Percentiles rank a stretch among this genome's conserved stretches.
phyloP scores from a whole-genome alignment of 2,329 filamentous ascomycete genomes.

The Monosporascus ibericus region DNA sequence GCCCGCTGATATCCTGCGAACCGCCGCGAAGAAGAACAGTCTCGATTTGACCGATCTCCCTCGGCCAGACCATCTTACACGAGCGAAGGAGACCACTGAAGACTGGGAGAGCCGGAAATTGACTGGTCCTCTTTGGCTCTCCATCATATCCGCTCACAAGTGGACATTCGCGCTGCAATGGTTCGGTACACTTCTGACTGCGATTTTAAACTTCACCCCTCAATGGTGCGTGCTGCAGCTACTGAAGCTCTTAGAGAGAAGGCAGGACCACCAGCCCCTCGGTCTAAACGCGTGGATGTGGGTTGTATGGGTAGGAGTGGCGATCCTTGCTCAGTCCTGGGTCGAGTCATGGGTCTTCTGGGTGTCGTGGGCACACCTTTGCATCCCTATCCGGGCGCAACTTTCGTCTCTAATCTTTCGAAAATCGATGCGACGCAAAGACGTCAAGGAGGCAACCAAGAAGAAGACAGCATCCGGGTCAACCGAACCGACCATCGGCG shows the following conservation, averaged over 20 bases:
- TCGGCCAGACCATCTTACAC: slow-evolving; percentile 48
- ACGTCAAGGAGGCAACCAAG: slow-evolving; percentile 60
- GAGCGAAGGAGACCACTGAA: slow-evolving; percentile 42
- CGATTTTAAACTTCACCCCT: slow-evolving; percentile 60
- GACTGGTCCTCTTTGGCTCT: slow-evolving; percentile 51
- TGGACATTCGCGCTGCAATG: slow-evolving; percentile 52
- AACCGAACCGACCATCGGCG: slow-evolving; percentile 21
- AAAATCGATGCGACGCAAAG: slow-evolving; percentile 71
- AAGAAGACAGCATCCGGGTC: slow-evolving; percentile 32
- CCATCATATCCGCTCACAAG: slow-evolving; percentile 53
- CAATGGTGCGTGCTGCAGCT: slow-evolving; percentile 64
- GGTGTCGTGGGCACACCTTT: slow-evolving; percentile 57
- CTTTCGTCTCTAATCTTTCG: slow-evolving; percentile 68
- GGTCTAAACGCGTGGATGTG: slow-evolving; percentile 58
- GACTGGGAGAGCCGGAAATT: slow-evolving; percentile 44
- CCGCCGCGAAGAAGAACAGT: slow-evolving; percentile 50
- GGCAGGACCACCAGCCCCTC: slow-evolving; percentile 37
- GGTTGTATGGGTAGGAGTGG: slow-evolving; percentile 57
- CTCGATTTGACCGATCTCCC: slow-evolving; percentile 60
- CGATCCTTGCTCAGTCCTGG: slow-evolving; percentile 53
- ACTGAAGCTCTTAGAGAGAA: slow-evolving; percentile 56
- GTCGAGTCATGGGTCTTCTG: slow-evolving; percentile 62
- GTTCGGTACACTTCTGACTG: slow-evolving; percentile 45
- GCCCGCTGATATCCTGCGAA: slow-evolving; percentile 47
- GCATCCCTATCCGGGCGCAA: slow-evolving; percentile 62